Base-by-base conservation (phyloP, 352 stramenopile genomes). In the Globisporangium emineosum region DNA sequence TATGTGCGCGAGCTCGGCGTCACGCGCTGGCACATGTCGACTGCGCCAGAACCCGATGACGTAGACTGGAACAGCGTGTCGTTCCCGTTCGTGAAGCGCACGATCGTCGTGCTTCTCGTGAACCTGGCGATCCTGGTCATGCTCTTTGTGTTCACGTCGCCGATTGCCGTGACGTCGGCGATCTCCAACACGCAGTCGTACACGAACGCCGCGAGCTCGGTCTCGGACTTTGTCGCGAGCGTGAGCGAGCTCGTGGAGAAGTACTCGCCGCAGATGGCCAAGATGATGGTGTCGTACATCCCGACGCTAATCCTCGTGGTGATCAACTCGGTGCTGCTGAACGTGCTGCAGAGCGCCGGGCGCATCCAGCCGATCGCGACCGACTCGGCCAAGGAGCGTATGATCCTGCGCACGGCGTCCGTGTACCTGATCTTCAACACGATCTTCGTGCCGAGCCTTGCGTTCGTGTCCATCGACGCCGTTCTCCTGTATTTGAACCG, bases 351-450 rank as follows among this genome's bases (percentile, higher is more conserved):
- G 60, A 81, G 86, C 63, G 86, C 86, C 3, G 86, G 86, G 2
- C 86, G 79, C 47, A 93, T 95, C 62, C 86, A 95, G 66, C 86
- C 86, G 13, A 89, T 92, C 62, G 80, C 84, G 21, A 93, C 86
- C 0, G 86, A 95, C 68, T 95, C 86, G 37, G 84, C 79, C 54
- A 95, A 95, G 55, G 86, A 95, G 57, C 75, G 86, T 47, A 79
- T 90, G 66, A 91, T 95, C 53, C 60, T 95, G 60, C 86, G 82
- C 57, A 90, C 81, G 9, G 88, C 84, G 29, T 77, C 80, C 17
- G 78, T 93, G 63, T 91, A 95, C 63, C 68, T 95, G 65, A 89
- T 95, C 57, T 95, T 95, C 55, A 95, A 93, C 78, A 95, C 86
- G 51, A 85, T 95, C 57, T 92, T 93, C 64, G 84, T 95, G 61